A percentile compares a stretch with the other conserved stretches of the same genome.
These are phyloP conservation scores for Ceratocystis huliohia DNA, from an alignment of 2,329 filamentous ascomycete species.

Conservation along the genomic window DNA sequence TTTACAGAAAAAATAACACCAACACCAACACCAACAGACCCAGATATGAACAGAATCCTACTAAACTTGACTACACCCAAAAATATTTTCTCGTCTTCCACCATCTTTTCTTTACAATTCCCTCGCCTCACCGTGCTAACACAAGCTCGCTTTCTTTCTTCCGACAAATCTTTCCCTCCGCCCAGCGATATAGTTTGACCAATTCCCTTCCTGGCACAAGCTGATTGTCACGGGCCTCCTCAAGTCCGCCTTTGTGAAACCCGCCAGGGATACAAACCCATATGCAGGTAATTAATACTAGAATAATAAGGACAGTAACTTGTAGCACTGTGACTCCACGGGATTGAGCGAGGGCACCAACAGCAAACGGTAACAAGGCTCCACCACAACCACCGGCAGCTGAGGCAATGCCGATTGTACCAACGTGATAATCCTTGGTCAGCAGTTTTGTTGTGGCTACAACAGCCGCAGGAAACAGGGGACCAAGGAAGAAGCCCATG, in stretches of 20 bases:
- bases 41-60: no score
- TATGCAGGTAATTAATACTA: constrained; percentile 34
- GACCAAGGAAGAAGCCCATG: constrained; percentile 68
- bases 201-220: constrained; percentile 14
- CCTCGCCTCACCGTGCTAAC: not conserved
- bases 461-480: constrained; percentile 63
- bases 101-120: not conserved
- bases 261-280: constrained; percentile 37
- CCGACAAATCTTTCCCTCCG: not conserved
- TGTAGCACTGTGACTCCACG: constrained; percentile 45
- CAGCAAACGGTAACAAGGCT: constrained; percentile 51
- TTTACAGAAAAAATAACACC: not conserved
- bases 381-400: constrained; percentile 66
- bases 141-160: not conserved
- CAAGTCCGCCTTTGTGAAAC: constrained; percentile 31
- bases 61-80: no score
- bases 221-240: constrained; percentile 30
- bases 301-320: constrained; percentile 40
- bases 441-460: constrained; percentile 63
- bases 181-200: constrained; percentile 5
- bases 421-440: constrained; percentile 60
- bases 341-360: constrained; percentile 52
- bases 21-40: not conserved
- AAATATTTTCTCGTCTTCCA: not conserved
- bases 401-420: constrained; percentile 67